Evolutionary conservation across 805 yeast species (phyloP).

Genomic region (Hanseniaspora thailandica): DNA sequence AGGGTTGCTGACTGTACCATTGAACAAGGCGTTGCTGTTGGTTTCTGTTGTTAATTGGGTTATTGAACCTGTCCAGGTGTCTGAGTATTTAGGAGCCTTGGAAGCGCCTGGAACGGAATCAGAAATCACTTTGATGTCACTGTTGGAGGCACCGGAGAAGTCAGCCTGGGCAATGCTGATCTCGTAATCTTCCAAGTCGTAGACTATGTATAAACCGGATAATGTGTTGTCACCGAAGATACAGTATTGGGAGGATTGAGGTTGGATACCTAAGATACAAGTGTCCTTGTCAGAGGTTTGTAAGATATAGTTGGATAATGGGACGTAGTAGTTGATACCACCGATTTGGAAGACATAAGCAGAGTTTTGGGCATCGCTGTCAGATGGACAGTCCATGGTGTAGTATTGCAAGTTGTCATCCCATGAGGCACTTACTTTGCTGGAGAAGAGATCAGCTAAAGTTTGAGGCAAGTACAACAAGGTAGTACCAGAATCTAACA

Average conservation of each 20-base stretch:
- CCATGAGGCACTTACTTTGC: constrained; percentile 29
- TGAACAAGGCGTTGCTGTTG: constrained; percentile 20
- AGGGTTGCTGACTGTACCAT: constrained; percentile 15
- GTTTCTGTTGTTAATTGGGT: constrained; percentile 20
- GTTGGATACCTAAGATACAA: constrained; percentile 38
- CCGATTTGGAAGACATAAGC: constrained; percentile 41
- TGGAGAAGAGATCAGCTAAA: constrained; percentile 26
- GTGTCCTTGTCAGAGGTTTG: constrained; percentile 16
- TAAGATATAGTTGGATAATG: constrained; percentile 31
- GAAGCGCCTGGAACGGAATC: constrained; percentile 39
- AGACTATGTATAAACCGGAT: constrained; percentile 40
- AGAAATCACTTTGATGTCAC: constrained; percentile 37
- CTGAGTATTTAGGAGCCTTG: constrained; percentile 33
- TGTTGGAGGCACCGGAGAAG: constrained; percentile 23
- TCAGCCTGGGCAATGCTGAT: constrained; percentile 35
- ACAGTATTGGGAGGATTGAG: constrained; percentile 17
- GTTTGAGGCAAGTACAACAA: constrained; percentile 35
- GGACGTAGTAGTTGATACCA: constrained; percentile 44
- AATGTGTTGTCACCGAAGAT: constrained; percentile 43
- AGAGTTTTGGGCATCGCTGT: constrained; percentile 19
- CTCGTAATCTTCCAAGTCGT: constrained; percentile 35
- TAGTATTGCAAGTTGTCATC: constrained; percentile 31
- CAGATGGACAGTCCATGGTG: constrained; percentile 32
- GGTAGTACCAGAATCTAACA: constrained; percentile 52
- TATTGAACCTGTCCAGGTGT: constrained; percentile 24